Base-by-base conservation (phyloP, 129 eudicot genomes). In the Kitagawia praeruptora region DNA sequence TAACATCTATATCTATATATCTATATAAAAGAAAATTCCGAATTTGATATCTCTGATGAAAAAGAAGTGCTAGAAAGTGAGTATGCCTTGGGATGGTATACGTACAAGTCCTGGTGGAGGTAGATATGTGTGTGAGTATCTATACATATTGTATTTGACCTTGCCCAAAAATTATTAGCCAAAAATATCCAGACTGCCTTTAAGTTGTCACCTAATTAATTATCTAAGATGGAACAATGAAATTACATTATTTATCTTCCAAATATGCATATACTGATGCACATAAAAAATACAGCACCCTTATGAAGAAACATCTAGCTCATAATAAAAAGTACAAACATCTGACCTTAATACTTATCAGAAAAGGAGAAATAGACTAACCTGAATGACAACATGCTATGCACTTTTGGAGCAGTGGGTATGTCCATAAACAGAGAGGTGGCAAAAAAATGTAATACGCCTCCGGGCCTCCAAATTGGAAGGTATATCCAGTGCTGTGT, bases 341-440 rank as follows among this genome's bases (percentile, higher is more conserved):
- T 46, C 61, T 25, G 40, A 46, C n/a, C 40, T 0, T 31, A 44
- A 75, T 75, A 46, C 41, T 27, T 75, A 46, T 25, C 42, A 10
- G 10, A 27, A 42, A 74, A 25, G 27, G 41, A 46, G 16, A 27
- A 45, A 74, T 5, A 7, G 25, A 75, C 81, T 72, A 18, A 95
- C 99, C 96, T 90, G 92, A 95, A 95, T 54, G 99, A 95, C 61
- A 95, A 80, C 99, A 95, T 95, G 79, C 85, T 87, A 84, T 93
- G 95, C 76, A 92, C 96, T 90, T 95, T 92, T 44, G 99, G 99
- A 79, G 99, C 98, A 72, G 80, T 81, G 74, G 99, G 99, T 86
- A 95, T 90, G 80, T 92, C 86, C 97, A 92, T 95, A 80, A 89
- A 95, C 39, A 95, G 86, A 79, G 99, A 95, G 67, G 96, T 95